A percentile compares a stretch with the other conserved stretches of the same genome.
Conservation (phyloP, 805 yeast genomes). For the Zygosaccharomyces kombuchaensis region DNA sequence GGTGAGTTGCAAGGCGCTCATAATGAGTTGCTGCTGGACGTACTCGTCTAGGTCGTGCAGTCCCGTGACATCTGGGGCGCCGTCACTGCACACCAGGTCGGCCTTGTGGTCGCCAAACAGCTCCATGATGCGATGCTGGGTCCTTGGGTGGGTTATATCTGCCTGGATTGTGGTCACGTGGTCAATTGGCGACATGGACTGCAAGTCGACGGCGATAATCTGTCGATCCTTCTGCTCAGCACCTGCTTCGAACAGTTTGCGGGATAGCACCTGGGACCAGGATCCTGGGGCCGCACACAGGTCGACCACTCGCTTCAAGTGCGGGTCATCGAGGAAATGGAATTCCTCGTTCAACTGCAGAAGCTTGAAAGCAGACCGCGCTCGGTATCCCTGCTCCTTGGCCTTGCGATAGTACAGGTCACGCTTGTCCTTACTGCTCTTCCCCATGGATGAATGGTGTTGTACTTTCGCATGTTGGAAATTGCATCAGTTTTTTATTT, state of each 20-base stretch:
- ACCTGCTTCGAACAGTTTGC: constrained; percentile 51
- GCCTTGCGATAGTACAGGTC: constrained; percentile 91
- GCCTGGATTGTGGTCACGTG: constrained; percentile 91
- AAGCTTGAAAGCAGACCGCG: constrained; percentile 92
- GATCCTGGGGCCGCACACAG: constrained; percentile 98
- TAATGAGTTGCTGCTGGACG: constrained; percentile 88
- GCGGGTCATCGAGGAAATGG: constrained; percentile 58
- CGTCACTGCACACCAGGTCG: constrained; percentile 94
- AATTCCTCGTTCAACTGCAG: constrained; percentile 89
- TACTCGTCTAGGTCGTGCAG: constrained; percentile 95
- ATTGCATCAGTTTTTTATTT: not conserved
- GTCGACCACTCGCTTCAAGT: constrained; percentile 82
- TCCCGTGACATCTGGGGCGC: constrained; percentile 99
- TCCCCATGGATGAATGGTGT: constrained; percentile 65
- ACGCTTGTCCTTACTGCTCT: constrained; percentile 89
- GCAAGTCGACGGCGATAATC: constrained; percentile 92
- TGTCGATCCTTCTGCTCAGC: constrained; percentile 37
- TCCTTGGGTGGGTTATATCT: constrained; percentile 94
- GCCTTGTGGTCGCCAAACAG: constrained; percentile 90
- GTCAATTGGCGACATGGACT: constrained; percentile 95
- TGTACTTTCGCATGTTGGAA: not conserved
- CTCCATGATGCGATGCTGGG: constrained; percentile 67
- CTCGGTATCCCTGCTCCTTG: constrained; percentile 97
- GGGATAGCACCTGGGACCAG: constrained; percentile 92
- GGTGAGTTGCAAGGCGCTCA: constrained; percentile 88